Conservation (phyloP, 805 yeast species). For the Cyberlindnera maclurae region DNA sequence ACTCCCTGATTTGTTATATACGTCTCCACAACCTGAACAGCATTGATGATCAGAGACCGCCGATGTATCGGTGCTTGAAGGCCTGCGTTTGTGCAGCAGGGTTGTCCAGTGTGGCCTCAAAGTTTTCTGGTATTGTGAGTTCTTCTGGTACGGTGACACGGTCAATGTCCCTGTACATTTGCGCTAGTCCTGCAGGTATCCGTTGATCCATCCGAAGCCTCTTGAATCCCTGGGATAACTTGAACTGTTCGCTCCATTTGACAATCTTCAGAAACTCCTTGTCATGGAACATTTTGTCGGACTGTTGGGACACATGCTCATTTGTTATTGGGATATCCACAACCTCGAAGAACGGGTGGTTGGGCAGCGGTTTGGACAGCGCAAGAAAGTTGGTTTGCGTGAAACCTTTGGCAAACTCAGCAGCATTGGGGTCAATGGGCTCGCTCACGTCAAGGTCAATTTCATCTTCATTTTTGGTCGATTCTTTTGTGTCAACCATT, state of each 20-base stretch:
- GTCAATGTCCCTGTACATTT: slow-evolving; percentile 15
- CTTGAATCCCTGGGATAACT: slow-evolving; percentile 8
- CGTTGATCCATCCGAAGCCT: slow-evolving; percentile 11
- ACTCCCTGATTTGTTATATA: too few species aligned
- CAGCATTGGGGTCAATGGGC: neutral
- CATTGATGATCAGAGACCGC: neutral
- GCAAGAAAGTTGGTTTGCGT: slow-evolving; percentile 55
- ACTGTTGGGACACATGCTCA: slow-evolving; percentile 8
- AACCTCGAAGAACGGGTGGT: slow-evolving; percentile 50
- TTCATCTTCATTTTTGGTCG: neutral
- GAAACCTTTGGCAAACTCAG: slow-evolving; percentile 11
- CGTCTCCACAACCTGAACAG: too few species aligned
- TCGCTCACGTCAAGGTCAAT: slow-evolving; percentile 13
- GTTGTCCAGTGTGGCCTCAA: slow-evolving; percentile 11
- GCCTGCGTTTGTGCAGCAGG: slow-evolving; percentile 12
- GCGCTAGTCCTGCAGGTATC: slow-evolving; percentile 6
- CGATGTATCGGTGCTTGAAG: slow-evolving; percentile 2
- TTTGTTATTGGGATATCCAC: slow-evolving; percentile 34
- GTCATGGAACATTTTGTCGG: slow-evolving; percentile 13
- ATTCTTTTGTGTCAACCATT: slow-evolving; percentile 9
- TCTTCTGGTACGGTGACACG: slow-evolving; percentile 2
- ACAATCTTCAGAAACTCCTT: slow-evolving; percentile 14
- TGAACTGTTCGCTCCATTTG: slow-evolving; percentile 15
- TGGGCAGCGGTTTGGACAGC: slow-evolving; percentile 75
- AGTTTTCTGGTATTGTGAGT: slow-evolving; percentile 7